Conservation (phyloP, 2,329 filamentous ascomycete genomes). For the Dothistroma pini region DNA sequence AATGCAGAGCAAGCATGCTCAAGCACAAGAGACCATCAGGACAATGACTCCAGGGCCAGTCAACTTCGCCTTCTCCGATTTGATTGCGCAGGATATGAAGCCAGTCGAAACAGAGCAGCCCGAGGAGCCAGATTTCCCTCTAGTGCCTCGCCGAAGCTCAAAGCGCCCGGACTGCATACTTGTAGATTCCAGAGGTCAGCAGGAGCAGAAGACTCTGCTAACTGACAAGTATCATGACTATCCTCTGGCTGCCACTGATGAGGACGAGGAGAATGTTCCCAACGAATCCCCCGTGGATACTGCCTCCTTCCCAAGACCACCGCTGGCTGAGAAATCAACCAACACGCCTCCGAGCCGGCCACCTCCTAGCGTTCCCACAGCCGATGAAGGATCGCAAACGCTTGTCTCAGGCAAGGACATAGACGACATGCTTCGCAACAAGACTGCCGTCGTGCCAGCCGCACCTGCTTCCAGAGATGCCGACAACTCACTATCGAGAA, state of each 20-base stretch:
- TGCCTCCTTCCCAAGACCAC: slow-evolving; percentile 5
- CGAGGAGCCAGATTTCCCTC: slow-evolving; percentile 2
- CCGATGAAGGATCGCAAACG: slow-evolving; percentile 77
- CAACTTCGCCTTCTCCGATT: slow-evolving; percentile 19
- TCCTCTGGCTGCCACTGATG: background rate
- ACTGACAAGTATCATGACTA: slow-evolving; percentile 13
- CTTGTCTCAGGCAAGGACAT: slow-evolving; percentile 77
- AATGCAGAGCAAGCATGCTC: background rate
- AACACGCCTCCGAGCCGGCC: slow-evolving; percentile 15
- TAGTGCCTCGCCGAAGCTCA: slow-evolving; percentile 22
- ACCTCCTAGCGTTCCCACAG: slow-evolving; percentile 18
- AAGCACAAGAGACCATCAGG: background rate
- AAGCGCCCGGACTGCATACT: slow-evolving; percentile 10
- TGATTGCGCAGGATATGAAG: slow-evolving; percentile 23
- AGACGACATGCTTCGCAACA: slow-evolving; percentile 66
- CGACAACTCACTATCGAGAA: slow-evolving; percentile 20
- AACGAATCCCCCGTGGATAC: slow-evolving; percentile 1
- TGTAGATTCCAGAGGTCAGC: slow-evolving; percentile 11
- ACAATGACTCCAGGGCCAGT: background rate
- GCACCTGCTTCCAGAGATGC: slow-evolving; percentile 12
- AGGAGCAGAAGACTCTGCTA: slow-evolving; percentile 11
- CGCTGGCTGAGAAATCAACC: slow-evolving; percentile 14
- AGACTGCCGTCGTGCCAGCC: slow-evolving; percentile 29
- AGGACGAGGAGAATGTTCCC: slow-evolving; percentile 8
- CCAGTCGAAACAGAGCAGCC: slow-evolving; percentile 14